Percentiles rank a stretch among this genome's conserved stretches.
These are phyloP conservation scores for Colletotrichum eremochloae DNA, from an alignment of 2,329 filamentous ascomycete species.

Conservation along the genomic window DNA sequence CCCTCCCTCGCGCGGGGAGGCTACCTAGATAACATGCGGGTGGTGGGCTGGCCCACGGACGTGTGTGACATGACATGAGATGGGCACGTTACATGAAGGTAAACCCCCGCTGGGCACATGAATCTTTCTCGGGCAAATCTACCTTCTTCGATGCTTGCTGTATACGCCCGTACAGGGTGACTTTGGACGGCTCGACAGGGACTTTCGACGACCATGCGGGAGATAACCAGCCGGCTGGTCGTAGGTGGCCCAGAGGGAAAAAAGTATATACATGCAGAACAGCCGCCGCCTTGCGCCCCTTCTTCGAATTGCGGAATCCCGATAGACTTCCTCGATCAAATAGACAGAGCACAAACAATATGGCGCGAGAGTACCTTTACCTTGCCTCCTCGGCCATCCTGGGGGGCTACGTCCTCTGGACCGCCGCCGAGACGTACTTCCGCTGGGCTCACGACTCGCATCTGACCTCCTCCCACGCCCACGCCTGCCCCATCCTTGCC, in stretches of 20 bases:
- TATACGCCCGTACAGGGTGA: neutral
- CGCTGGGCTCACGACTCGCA: neutral
- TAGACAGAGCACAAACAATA: neutral
- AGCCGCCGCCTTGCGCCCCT: neutral
- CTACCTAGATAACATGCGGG: too few relatives aligned
- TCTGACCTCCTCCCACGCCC: conserved; percentile 5
- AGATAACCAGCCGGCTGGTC: too few relatives aligned
- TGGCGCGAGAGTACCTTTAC: conserved; percentile 36
- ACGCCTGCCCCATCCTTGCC: conserved; percentile 12
- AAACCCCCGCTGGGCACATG: neutral
- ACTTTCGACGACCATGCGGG: too few relatives aligned
- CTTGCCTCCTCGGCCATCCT: conserved; percentile 21
- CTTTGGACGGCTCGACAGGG: too few relatives aligned
- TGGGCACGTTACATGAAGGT: neutral
- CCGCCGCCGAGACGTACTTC: conserved; percentile 21
- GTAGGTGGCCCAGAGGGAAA: neutral
- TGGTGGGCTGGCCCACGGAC: too few relatives aligned
- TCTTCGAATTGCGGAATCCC: neutral
- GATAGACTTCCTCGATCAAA: neutral
- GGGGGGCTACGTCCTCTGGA: conserved; percentile 33
- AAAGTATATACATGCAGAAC: neutral
- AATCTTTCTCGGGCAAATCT: neutral
- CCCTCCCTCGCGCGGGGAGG: neutral
- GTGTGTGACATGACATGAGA: neutral
- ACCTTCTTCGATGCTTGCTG: neutral